These are phyloP conservation scores for Tilletia indica DNA, from an alignment of 1,284 basidiomycete genomes.

Conservation along the genomic window DNA sequence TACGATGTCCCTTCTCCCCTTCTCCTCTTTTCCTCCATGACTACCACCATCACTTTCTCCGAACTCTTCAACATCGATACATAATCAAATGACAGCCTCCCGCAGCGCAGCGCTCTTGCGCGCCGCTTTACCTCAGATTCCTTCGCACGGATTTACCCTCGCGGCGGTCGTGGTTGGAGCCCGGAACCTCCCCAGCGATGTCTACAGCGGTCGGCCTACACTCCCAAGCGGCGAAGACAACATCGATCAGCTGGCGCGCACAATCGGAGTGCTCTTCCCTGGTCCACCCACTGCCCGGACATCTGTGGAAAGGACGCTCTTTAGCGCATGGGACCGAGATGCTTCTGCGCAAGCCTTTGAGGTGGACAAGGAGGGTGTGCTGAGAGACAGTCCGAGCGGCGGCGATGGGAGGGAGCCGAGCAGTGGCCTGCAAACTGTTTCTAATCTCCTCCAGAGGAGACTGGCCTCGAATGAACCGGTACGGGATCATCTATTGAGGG, in stretches of 20 bases:
- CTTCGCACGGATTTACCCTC: conserved; percentile 13
- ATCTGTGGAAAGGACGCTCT: background rate
- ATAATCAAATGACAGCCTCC: background rate
- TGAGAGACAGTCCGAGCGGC: too few relatives aligned
- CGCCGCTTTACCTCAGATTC: background rate
- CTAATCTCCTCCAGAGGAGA: background rate
- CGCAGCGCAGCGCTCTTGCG: conserved; percentile 10
- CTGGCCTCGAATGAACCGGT: conserved; percentile 10
- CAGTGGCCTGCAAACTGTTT: background rate
- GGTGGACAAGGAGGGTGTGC: background rate
- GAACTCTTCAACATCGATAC: too few relatives aligned
- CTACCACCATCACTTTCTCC: too few relatives aligned
- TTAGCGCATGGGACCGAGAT: conserved; percentile 3
- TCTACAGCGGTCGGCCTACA: too few relatives aligned
- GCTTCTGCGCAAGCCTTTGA: background rate
- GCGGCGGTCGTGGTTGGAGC: background rate
- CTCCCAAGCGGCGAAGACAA: too few relatives aligned
- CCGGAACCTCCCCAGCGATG: background rate
- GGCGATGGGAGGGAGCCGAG: background rate
- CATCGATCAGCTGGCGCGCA: background rate
- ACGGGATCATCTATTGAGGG: background rate
- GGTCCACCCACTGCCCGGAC: conserved; percentile 4
- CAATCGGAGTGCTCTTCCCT: conserved; percentile 1
- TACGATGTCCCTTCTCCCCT: too few relatives aligned
- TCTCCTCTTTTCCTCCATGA: too few relatives aligned